Evolutionary conservation across 2,329 filamentous ascomycete species (phyloP).

Genomic region (Tolypocladium ophioglossoides): DNA sequence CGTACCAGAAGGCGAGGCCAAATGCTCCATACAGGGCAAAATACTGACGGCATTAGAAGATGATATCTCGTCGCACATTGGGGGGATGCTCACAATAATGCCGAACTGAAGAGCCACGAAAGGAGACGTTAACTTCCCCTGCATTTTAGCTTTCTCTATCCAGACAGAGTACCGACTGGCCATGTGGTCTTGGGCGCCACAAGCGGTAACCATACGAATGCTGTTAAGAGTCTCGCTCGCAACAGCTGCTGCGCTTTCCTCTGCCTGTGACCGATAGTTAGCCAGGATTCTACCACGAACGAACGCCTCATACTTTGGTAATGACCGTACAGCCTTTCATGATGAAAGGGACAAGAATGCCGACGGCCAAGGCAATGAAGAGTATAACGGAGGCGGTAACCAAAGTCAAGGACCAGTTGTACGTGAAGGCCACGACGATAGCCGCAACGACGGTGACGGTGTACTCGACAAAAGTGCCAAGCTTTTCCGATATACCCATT

Average conservation of each 20-base stretch:
- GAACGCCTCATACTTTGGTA: conserved; percentile 20
- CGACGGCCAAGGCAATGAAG: conserved; percentile 42
- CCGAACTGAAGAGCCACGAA: conserved; percentile 42
- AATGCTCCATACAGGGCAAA: conserved; percentile 43
- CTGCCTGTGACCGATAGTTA: conserved; percentile 21
- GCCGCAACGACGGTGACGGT: conserved; percentile 39
- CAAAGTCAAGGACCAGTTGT: conserved; percentile 48
- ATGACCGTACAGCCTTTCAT: conserved; percentile 37
- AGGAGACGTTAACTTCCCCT: conserved; percentile 38
- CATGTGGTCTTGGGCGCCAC: conserved; percentile 47
- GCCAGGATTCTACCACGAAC: background rate
- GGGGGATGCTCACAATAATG: conserved; percentile 27
- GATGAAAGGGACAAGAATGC: conserved; percentile 41
- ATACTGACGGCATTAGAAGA: conserved; percentile 25
- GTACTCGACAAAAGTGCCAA: conserved; percentile 48
- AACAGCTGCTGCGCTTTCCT: conserved; percentile 46
- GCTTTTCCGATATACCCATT: conserved; percentile 53
- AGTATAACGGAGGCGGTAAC: conserved; percentile 46
- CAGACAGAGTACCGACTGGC: conserved; percentile 41
- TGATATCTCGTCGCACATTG: background rate
- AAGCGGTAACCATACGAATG: conserved; percentile 52
- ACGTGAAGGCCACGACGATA: conserved; percentile 43
- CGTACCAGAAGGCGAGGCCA: conserved; percentile 53
- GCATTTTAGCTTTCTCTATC: conserved; percentile 41
- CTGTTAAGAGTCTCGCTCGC: conserved; percentile 50